Base-by-base conservation (phyloP, 2,329 filamentous ascomycete species). In the Colletotrichum noveboracense region DNA sequence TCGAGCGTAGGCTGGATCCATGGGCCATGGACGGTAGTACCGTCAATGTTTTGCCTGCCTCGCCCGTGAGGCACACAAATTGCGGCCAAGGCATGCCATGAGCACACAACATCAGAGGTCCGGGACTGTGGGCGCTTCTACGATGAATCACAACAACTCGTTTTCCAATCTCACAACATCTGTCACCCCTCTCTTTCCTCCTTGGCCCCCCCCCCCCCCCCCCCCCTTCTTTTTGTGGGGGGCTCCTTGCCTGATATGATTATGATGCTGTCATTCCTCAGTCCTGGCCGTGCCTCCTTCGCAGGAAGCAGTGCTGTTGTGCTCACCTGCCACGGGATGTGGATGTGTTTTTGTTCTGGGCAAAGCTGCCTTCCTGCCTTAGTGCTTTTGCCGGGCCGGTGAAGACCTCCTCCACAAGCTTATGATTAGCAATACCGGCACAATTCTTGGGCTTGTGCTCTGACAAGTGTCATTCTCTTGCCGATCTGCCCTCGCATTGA, bases 71-170 rank as follows among this genome's bases (percentile, higher is more conserved):
- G 58, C 70, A 64, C 56, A 65, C 21, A 68, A 52, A 24, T n/a
- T 73, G 73, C 73, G 64, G 73, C 73, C 70, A 75, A 75, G 73
- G n/a, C 43, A 52, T 43, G 56, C 55, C 32, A 48, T 30, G 61
- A 71, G 24, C 68, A 61, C 68, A 58, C 43, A 58, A 28, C 64
- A 73, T 75, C 56, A 67, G 64, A 68, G 56, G 43, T 55, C 73
- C 70, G 64, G 64, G 56, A 36, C n/a, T 14, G 38, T 26, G 72
- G 32, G 43, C 70, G 70, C 70, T 56, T 68, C 58, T 58, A 24
- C 24, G 18, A 43, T 73, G 64, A 75, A 75, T 69, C 70, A 75
- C 64, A 52, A n/a, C 18, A 30, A 58, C 16, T 36, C 16, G 34
- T 18, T 75, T 64, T 67, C 34, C 60, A 73, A 52, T 73, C 43